Conservation (phyloP, 192 early-diverging fungal species). For the Rhizophagus sp. region DNA sequence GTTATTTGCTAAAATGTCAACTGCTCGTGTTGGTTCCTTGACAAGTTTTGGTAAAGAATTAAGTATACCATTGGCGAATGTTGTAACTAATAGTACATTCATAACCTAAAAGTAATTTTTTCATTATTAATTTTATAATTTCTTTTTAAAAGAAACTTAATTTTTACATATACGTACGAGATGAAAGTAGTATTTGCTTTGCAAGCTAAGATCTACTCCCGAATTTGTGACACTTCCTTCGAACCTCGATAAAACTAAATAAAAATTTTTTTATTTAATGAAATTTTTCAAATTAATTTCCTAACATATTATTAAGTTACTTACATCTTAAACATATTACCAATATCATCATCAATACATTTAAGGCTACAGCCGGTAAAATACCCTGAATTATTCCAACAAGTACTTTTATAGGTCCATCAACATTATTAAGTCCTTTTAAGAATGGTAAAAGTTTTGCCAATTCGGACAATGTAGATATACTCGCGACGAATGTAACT, state of each 20-base stretch:
- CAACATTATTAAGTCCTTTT: constrained; percentile 20
- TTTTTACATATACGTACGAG: constrained; percentile 47
- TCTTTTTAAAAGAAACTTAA: no score
- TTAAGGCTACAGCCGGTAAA: constrained; percentile 70
- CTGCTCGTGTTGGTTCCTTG: constrained; percentile 33
- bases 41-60: constrained; percentile 33
- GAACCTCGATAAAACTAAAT: constrained; percentile 51
- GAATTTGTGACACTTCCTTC: constrained; percentile 42
- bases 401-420: constrained; percentile 36
- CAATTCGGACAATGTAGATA: constrained; percentile 54
- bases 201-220: background rate
- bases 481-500: constrained; percentile 58
- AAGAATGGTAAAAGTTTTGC: constrained; percentile 47
- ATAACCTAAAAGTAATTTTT: constrained; percentile 51
- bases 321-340: constrained; percentile 64
- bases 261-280: background rate
- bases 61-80: constrained; percentile 67
- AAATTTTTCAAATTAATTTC: background rate
- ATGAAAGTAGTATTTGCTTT: constrained; percentile 75
- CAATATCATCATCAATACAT: constrained; percentile 68
- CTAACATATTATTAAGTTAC: constrained; percentile 2
- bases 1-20: constrained; percentile 53
- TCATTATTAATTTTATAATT: no score
- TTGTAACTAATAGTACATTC: constrained; percentile 79
- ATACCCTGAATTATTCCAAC: constrained; percentile 59